These are phyloP conservation scores for Aspergillus sp. DNA, from an alignment of 2,329 filamentous ascomycete genomes.

Conservation along the genomic window DNA sequence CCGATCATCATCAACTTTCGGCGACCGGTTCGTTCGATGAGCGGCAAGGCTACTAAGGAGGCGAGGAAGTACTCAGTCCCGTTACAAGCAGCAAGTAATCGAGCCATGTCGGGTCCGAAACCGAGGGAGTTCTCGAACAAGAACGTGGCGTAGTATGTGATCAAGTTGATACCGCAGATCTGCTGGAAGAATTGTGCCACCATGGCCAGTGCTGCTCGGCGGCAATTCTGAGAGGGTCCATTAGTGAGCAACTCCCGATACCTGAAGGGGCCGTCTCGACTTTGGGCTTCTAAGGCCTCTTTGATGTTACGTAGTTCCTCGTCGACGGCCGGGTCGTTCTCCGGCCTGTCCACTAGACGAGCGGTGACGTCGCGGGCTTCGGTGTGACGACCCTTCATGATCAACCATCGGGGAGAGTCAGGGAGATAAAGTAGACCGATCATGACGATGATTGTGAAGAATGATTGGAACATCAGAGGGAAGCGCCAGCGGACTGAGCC, in stretches of 20 bases:
- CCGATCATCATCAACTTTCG: constrained; percentile 32
- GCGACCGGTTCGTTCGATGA: constrained; percentile 40
- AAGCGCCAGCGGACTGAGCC: constrained; percentile 40
- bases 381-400: constrained; percentile 50
- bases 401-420: constrained; percentile 55
- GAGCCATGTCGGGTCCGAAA: constrained; percentile 5
- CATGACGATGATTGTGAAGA: constrained; percentile 36
- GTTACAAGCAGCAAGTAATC: constrained; percentile 21
- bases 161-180: constrained; percentile 31
- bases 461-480: constrained; percentile 45
- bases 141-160: constrained; percentile 29
- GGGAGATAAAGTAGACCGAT: constrained; percentile 37
- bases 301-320: constrained; percentile 18
- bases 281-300: constrained; percentile 4
- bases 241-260: constrained; percentile 17
- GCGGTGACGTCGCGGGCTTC: constrained; percentile 47
- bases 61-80: constrained; percentile 26
- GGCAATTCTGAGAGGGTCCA: constrained; percentile 13
- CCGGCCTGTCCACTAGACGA: constrained; percentile 33
- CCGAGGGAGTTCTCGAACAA: constrained; percentile 7
- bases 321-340: constrained; percentile 42
- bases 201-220: constrained; percentile 24
- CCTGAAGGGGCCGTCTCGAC: background rate
- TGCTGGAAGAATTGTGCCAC: constrained; percentile 29
- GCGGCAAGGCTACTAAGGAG: constrained; percentile 18